These are phyloP conservation scores for Starmera pachycereana DNA, from an alignment of 805 yeast genomes.

Conservation along the genomic window DNA sequence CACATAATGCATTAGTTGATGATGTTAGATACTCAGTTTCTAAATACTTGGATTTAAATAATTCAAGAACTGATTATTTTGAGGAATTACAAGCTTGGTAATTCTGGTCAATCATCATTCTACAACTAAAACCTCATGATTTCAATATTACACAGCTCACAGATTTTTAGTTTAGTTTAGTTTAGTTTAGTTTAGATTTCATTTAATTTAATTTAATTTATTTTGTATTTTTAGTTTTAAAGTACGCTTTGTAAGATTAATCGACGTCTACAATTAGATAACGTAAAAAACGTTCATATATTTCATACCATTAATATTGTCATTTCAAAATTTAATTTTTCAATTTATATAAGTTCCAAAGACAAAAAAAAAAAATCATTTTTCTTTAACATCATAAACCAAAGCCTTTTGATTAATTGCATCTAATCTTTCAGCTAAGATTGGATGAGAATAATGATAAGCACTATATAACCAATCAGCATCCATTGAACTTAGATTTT, in stretches of 20 bases:
- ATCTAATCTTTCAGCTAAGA: slow-evolving; percentile 74
- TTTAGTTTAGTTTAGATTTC: background rate
- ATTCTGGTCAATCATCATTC: background rate
- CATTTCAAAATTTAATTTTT: no score
- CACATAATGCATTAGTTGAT: slow-evolving; percentile 45
- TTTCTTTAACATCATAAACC: slow-evolving; percentile 9
- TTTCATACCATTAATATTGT: no score
- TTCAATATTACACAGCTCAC: no score
- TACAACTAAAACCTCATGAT: background rate
- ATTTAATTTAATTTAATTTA: background rate
- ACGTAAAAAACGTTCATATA: no score
- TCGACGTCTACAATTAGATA: no score
- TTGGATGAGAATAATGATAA: slow-evolving; percentile 88
- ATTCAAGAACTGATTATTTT: slow-evolving; percentile 39
- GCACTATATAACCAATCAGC: slow-evolving; percentile 87
- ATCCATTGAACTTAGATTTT: slow-evolving; percentile 77
- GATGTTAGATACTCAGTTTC: slow-evolving; percentile 34
- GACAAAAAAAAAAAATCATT: no score
- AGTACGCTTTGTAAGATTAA: no score
- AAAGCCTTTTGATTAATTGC: slow-evolving; percentile 43
- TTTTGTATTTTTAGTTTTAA: background rate
- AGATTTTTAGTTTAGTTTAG: no score
- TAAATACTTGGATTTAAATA: slow-evolving; percentile 18
- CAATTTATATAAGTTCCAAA: no score
- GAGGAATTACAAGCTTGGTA: slow-evolving; percentile 55